Conservation (phyloP, 768 basidiomycete genomes). For the Hypholoma fasciculare region DNA sequence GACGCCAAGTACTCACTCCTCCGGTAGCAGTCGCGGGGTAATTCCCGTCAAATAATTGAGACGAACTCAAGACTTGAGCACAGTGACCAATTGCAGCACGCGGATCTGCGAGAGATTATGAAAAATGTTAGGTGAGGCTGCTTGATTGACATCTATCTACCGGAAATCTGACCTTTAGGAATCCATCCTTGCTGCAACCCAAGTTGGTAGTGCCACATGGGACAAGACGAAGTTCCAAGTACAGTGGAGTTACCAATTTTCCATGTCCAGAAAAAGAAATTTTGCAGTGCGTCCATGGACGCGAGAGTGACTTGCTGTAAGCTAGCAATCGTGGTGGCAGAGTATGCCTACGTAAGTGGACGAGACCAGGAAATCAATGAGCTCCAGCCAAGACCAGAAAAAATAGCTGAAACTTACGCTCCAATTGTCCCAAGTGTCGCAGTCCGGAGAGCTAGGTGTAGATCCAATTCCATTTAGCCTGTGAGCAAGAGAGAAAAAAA, state of each 20-base stretch:
- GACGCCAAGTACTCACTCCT: conserved; percentile 36
- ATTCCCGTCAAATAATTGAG: conserved; percentile 48
- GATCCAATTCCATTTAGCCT: conserved; percentile 50
- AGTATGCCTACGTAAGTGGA: conserved; percentile 45
- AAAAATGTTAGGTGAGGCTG: background rate
- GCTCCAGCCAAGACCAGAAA: conserved; percentile 1
- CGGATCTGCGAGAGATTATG: conserved; percentile 32
- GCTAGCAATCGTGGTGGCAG: conserved; percentile 52
- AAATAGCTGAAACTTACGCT: conserved; percentile 28
- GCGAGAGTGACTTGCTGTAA: conserved; percentile 70
- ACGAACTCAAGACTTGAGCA: conserved; percentile 35
- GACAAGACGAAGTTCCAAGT: conserved; percentile 65
- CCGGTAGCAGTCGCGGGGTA: conserved; percentile 73
- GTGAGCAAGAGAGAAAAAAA: conserved; percentile 12
- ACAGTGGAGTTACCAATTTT: conserved; percentile 85
- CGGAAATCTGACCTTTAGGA: conserved; percentile 54
- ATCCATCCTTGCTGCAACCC: conserved; percentile 89
- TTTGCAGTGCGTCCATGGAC: conserved; percentile 88
- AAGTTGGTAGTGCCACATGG: conserved; percentile 87
- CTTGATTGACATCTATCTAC: conserved; percentile 17
- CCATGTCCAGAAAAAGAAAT: conserved; percentile 98
- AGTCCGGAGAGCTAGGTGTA: conserved; percentile 33
- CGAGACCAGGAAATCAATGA: conserved; percentile 8
- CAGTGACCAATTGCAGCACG: conserved; percentile 47
- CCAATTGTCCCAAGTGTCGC: conserved; percentile 45